Evolutionary conservation across 2,329 filamentous ascomycete species (phyloP).

Genomic region (Colletotrichum endophyticum): DNA sequence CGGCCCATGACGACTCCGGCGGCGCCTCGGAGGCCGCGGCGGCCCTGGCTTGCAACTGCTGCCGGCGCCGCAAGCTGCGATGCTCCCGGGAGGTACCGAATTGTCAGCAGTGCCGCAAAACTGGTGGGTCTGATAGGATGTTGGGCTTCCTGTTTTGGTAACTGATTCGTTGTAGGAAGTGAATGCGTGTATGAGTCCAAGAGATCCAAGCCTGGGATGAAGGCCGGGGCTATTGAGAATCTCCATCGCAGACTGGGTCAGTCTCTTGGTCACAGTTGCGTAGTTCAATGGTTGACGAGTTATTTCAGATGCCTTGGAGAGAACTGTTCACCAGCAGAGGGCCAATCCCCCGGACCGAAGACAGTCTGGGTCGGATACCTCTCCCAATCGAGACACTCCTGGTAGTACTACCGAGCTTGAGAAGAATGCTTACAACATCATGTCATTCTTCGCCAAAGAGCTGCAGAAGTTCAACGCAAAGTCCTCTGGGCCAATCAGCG

Average conservation of each 20-base stretch:
- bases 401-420: background rate
- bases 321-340: background rate
- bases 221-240: constrained; percentile 39
- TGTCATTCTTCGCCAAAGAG: constrained; percentile 14
- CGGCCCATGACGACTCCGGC: constrained; percentile 29
- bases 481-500: background rate
- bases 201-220: constrained; percentile 40
- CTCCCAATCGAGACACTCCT: background rate
- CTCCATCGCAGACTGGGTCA: constrained; percentile 36
- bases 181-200: constrained; percentile 35
- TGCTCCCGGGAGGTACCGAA: constrained; percentile 7
- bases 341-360: background rate
- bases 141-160: background rate
- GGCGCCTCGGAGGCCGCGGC: constrained; percentile 55
- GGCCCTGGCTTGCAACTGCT: constrained; percentile 17
- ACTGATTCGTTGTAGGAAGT: background rate
- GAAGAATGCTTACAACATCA: constrained; percentile 12
- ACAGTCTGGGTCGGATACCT: background rate
- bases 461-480: background rate
- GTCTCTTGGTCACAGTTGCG: background rate
- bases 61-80: constrained; percentile 9
- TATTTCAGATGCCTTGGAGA: constrained; percentile 22
- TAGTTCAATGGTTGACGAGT: background rate
- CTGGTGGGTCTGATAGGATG: background rate
- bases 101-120: constrained; percentile 17